phyloP scores from a whole-genome alignment of 2,329 filamentous ascomycete species.

The Botrytis elliptica region DNA sequence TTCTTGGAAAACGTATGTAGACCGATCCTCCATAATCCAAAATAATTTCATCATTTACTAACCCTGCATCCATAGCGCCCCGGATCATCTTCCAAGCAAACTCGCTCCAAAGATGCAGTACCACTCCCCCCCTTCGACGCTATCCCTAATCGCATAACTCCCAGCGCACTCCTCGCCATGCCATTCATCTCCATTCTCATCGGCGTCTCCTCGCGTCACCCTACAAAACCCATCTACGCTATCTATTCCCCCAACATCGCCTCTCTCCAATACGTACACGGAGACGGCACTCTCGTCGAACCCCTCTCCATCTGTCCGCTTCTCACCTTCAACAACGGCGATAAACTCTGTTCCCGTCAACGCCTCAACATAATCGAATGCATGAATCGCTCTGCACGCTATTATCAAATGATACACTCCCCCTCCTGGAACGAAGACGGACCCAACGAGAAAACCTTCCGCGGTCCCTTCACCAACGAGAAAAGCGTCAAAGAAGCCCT shows the following conservation, averaged over 20 bases:
- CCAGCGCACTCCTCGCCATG: not conserved
- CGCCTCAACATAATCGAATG: slow-evolving; percentile 1
- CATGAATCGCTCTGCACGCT: not conserved
- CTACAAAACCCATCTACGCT: not conserved
- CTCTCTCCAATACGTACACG: not conserved
- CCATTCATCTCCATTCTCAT: not conserved
- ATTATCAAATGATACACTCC: not conserved
- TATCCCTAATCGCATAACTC: not conserved
- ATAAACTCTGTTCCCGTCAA: not conserved
- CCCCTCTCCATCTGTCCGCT: not conserved
- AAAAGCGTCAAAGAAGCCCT: not conserved
- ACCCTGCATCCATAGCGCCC: not conserved
- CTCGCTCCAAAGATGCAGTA: not conserved
- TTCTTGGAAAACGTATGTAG: not conserved
- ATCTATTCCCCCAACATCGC: not conserved
- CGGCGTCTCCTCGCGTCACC: not conserved
- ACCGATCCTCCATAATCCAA: not conserved
- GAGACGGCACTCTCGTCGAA: not conserved
- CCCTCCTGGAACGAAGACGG: not conserved
- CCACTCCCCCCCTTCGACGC: not conserved
- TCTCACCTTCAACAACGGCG: not conserved
- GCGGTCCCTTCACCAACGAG: not conserved
- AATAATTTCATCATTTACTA: not conserved
- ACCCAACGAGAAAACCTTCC: not conserved
- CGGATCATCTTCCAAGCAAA: not conserved